Conservation (phyloP, 768 basidiomycete genomes). For the Leccinum disarticulatum region DNA sequence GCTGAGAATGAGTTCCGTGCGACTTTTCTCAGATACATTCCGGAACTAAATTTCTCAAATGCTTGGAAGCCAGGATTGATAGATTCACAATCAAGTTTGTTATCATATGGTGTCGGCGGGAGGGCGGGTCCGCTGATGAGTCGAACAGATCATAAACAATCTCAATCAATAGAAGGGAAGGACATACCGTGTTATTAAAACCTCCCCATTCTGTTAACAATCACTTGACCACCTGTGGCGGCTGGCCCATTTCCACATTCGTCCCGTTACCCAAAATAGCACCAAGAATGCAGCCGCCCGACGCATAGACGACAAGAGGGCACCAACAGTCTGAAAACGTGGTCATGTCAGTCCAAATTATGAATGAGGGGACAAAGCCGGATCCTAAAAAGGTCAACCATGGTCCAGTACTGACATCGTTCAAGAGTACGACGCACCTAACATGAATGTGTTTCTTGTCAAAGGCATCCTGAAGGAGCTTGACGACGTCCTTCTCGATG, state of each 20-base stretch:
- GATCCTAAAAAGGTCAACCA: not conserved
- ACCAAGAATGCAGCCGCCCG: conserved; percentile 86
- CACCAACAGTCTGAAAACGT: conserved; percentile 80
- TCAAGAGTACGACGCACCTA: conserved; percentile 87
- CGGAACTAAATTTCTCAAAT: conserved; percentile 98
- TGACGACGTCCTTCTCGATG: conserved; percentile 84
- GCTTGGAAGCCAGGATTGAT: conserved; percentile 94
- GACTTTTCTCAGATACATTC: conserved; percentile 98
- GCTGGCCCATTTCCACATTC: conserved; percentile 71
- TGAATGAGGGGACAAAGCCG: not conserved
- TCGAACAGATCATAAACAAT: conserved; percentile 5
- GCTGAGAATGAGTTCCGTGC: conserved; percentile 81
- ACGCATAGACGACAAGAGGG: conserved; percentile 89
- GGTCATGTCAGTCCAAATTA: conserved; percentile 10
- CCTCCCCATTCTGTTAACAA: conserved; percentile 99
- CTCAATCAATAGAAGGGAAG: not conserved
- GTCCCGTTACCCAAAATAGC: conserved; percentile 98
- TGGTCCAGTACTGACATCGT: conserved; percentile 73
- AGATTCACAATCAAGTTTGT: conserved; percentile 86
- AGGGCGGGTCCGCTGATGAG: conserved; percentile 66
- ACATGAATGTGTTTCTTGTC: conserved; percentile 91
- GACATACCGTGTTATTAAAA: conserved; percentile 86
- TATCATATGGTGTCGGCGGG: conserved; percentile 88
- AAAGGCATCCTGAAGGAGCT: conserved; percentile 88
- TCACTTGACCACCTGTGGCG: conserved; percentile 74